Evolutionary conservation across 768 basidiomycete species (phyloP).

Genomic region (Lentinula boryana): DNA sequence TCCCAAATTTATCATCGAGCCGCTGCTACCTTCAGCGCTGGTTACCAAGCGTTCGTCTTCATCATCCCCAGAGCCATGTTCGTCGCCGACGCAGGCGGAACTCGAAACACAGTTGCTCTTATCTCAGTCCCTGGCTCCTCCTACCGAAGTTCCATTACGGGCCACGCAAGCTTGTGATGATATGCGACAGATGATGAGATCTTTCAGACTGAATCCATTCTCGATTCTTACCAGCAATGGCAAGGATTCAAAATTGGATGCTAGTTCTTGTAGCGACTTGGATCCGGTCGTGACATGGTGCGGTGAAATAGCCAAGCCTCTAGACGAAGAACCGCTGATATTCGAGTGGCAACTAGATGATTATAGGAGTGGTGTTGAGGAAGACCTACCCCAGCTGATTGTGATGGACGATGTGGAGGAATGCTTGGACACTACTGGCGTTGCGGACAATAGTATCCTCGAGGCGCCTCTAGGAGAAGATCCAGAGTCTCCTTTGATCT

Average conservation of each 20-base stretch:
- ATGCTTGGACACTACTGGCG: not conserved
- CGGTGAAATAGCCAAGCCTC: conserved; percentile 48
- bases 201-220: conserved; percentile 74
- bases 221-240: conserved; percentile 51
- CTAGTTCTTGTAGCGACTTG: not conserved
- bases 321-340: conserved; percentile 53
- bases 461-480: not conserved
- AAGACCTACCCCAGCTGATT: not conserved
- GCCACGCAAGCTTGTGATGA: conserved; percentile 66
- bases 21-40: conserved; percentile 18
- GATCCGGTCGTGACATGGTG: conserved; percentile 30
- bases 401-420: not conserved
- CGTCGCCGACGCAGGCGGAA: not conserved
- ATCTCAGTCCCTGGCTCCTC: conserved; percentile 41
- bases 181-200: conserved; percentile 75
- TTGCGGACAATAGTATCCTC: not conserved
- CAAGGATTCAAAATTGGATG: conserved; percentile 21
- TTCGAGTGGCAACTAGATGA: conserved; percentile 61
- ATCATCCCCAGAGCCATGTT: not conserved
- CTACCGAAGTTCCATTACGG: conserved; percentile 65
- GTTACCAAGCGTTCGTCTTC: conserved; percentile 3
- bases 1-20: conserved; percentile 38
- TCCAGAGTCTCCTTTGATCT: not conserved
- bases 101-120: conserved; percentile 11
- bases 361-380: conserved; percentile 6